These are phyloP conservation scores for Huntiella abstrusa DNA, from an alignment of 2,329 filamentous ascomycete genomes.

Conservation along the genomic window DNA sequence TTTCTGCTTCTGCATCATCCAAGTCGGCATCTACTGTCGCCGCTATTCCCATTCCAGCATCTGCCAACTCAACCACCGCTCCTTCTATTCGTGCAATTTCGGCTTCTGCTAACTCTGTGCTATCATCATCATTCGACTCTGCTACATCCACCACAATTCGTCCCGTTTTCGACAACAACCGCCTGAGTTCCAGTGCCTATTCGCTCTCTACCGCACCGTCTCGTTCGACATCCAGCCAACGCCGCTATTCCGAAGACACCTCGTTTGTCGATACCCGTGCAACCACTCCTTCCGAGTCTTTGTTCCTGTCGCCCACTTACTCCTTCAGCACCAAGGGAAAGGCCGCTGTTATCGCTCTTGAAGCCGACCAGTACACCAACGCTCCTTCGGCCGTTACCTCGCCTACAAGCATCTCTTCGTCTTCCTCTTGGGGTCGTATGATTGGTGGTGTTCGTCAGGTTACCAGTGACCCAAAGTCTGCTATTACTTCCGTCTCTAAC, in stretches of 20 bases:
- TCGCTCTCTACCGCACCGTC: conserved; percentile 6
- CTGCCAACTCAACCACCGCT: neutral
- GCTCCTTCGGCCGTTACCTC: conserved; percentile 10
- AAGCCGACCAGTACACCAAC: neutral
- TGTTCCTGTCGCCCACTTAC: conserved; percentile 5
- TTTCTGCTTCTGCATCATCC: neutral
- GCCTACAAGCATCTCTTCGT: conserved; percentile 18
- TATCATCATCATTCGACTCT: conserved; percentile 9
- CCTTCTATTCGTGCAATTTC: conserved; percentile 10
- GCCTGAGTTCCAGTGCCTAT: conserved; percentile 9
- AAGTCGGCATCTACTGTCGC: conserved; percentile 6
- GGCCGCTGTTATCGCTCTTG: conserved; percentile 2
- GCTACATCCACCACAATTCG: conserved; percentile 10
- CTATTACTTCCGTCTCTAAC: neutral
- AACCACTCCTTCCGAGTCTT: conserved; percentile 6
- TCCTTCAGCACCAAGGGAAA: neutral
- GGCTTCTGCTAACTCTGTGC: conserved; percentile 8
- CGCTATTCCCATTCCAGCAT: conserved; percentile 4
- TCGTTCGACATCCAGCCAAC: conserved; percentile 7
- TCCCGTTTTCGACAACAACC: conserved; percentile 9
- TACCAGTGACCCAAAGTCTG: conserved; percentile 13
- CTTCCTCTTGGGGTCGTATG: conserved; percentile 31
- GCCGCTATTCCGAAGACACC: conserved; percentile 7
- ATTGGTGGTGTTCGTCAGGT: conserved; percentile 37
- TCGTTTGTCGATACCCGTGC: conserved; percentile 4